Base-by-base conservation (phyloP, 306 rosid genomes). In the Prunus mira region DNA sequence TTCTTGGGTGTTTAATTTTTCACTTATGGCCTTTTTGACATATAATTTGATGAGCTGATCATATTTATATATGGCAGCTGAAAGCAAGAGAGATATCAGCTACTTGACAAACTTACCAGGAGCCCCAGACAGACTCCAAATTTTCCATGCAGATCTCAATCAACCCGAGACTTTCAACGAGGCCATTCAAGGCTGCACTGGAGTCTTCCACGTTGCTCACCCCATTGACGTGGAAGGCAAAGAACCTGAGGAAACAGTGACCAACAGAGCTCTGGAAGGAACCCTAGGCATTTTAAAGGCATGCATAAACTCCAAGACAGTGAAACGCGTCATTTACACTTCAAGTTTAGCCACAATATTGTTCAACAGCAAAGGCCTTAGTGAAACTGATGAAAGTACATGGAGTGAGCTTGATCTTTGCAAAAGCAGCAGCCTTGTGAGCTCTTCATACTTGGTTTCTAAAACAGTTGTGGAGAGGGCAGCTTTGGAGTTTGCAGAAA, bases 311-410 rank as follows among this genome's bases (percentile, higher is more conserved):
- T 76, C 84, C 11, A 77, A 80, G 60, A 80, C 86, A 6, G 82
- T 89, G 65, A 89, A 84, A 24, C 76, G 91, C 57, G 85, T 91
- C 71, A 68, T 91, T 10, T 91, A 88, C 86, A 84, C 97, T 46
- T 86, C 92, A 1, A 82, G 88, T 66, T 79, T 76, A 12, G 43
- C 86, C 8, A 52, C 90, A 12, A 85, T 87, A 43, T 45, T 64
- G 25, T 80, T 1, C 19, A 65, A 10, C 38, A 65, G 64, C 72
- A 73, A 64, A 71, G 68, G 72, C 9, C 76, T 69, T 7, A 38
- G 68, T 11, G 75, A 47, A 19, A 45, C 79, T 72, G 92, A 89
- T 78, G 93, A 91, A 66, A 78, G 57, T 3, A 51, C 45, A 52
- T 89, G 92, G 91, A 84, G 88, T 57, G 88, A 91, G 20, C 77